A percentile compares a stretch with the other conserved stretches of the same genome.
Evolutionary conservation across 805 yeast genomes (phyloP).

Genomic region (Diddensiella transvaalensis): DNA sequence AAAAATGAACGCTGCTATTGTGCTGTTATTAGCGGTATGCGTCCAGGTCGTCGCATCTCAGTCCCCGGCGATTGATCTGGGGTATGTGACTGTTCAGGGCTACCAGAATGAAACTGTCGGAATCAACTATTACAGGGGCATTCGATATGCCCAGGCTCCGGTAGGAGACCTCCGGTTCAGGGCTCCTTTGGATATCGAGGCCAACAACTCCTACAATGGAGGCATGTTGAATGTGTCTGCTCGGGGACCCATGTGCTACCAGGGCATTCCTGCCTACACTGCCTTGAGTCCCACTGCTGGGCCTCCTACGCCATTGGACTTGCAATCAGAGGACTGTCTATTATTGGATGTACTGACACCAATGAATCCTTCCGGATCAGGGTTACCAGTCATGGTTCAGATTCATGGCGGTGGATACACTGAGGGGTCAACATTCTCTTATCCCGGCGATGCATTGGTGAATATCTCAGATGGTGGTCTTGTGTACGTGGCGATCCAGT

Average conservation of each 20-base stretch:
- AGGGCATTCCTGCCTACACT: conserved; percentile 5
- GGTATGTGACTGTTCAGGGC: conserved; percentile 12
- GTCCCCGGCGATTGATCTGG: no score
- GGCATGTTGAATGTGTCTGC: conserved; percentile 8
- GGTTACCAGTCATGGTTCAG: conserved; percentile 30
- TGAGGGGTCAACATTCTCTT: conserved; percentile 25
- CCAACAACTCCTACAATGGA: not conserved
- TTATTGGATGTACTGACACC: conserved; percentile 10
- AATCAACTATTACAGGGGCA: conserved; percentile 7
- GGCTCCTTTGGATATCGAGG: conserved; percentile 11
- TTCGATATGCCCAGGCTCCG: conserved; percentile 16
- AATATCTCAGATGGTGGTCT: conserved; percentile 14
- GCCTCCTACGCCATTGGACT: not conserved
- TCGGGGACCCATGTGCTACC: conserved; percentile 6
- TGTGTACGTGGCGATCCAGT: conserved; percentile 31
- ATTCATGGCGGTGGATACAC: conserved; percentile 37
- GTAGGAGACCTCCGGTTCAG: conserved; percentile 13
- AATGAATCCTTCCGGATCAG: not conserved
- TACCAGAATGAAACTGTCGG: conserved; percentile 1
- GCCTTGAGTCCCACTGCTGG: conserved; percentile 2
- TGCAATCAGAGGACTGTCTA: conserved; percentile 12
- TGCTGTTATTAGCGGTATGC: no score
- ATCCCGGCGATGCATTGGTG: conserved; percentile 24
- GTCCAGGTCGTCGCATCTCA: no score
- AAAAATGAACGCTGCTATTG: no score